A percentile compares a stretch with the other conserved stretches of the same genome.
Conservation (phyloP, 2,329 filamentous ascomycete genomes). For the Onygenales sp. region DNA sequence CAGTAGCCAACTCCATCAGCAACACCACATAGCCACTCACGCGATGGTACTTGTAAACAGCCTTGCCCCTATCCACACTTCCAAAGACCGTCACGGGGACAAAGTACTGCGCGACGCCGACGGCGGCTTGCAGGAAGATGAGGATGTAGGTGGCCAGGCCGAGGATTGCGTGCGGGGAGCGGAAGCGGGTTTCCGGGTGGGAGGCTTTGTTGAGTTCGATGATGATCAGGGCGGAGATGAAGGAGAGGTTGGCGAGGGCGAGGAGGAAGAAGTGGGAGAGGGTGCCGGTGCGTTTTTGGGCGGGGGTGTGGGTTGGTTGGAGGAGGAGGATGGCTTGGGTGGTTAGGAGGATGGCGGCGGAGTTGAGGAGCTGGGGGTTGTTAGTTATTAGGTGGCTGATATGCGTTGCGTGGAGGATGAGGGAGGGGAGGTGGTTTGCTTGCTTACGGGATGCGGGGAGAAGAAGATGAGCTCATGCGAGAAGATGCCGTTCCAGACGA, state of each 20-base stretch:
- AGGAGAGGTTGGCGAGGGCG: slow-evolving; percentile 42
- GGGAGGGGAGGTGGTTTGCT: too few species aligned
- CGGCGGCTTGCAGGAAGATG: slow-evolving; percentile 61
- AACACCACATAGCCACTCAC: slow-evolving; percentile 65
- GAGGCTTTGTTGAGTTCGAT: slow-evolving; percentile 67
- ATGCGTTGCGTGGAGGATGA: slow-evolving; percentile 25
- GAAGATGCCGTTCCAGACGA: slow-evolving; percentile 72
- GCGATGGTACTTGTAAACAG: slow-evolving; percentile 84
- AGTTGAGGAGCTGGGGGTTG: slow-evolving; percentile 41
- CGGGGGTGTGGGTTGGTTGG: slow-evolving; percentile 71
- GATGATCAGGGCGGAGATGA: slow-evolving; percentile 33
- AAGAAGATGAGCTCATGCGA: slow-evolving; percentile 66
- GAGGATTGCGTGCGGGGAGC: slow-evolving; percentile 70
- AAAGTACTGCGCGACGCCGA: slow-evolving; percentile 78
- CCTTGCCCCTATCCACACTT: slow-evolving; percentile 67
- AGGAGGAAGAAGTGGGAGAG: slow-evolving; percentile 59
- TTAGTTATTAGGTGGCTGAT: neutral
- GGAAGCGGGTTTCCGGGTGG: slow-evolving; percentile 53
- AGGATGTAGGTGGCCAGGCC: slow-evolving; percentile 66
- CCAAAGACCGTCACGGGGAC: slow-evolving; percentile 61
- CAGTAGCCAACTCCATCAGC: slow-evolving; percentile 61
- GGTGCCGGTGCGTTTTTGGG: slow-evolving; percentile 60
- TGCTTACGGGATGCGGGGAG: slow-evolving; percentile 73
- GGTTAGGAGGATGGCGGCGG: slow-evolving; percentile 61
- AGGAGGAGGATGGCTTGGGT: slow-evolving; percentile 74